These are phyloP conservation scores for Nasturtium officinale DNA, from an alignment of 345 rosid genomes.

Conservation along the genomic window DNA sequence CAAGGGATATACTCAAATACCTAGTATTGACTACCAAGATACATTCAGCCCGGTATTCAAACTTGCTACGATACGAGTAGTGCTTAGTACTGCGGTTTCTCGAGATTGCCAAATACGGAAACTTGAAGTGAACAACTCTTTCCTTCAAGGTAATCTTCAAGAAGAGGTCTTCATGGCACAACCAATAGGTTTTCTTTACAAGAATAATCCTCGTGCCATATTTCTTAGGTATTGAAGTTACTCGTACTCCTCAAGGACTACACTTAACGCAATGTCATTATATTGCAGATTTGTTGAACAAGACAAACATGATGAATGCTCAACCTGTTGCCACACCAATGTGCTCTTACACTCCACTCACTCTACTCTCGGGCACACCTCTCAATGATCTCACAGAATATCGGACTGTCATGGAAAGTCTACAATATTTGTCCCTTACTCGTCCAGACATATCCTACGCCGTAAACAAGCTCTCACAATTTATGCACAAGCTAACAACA, in stretches of 20 bases:
- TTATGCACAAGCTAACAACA: not conserved
- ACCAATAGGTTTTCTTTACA: not conserved
- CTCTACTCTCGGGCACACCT: not conserved
- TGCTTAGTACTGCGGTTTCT: rapidly evolving
- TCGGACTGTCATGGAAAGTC: not conserved
- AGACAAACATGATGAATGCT: not conserved
- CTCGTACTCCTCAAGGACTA: not conserved
- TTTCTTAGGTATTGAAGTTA: not conserved
- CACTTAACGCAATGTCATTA: not conserved
- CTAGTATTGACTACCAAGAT: not conserved
- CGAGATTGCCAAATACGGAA: not conserved
- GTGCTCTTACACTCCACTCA: not conserved
- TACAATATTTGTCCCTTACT: not conserved
- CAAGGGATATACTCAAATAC: not conserved
- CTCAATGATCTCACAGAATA: not conserved
- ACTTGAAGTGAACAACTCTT: not conserved
- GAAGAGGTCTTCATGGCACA: not conserved
- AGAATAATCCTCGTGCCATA: not conserved
- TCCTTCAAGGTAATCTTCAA: not conserved
- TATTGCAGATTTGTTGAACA: not conserved
- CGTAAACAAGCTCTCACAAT: not conserved
- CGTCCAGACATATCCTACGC: constrained; percentile 8
- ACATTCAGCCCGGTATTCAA: not conserved
- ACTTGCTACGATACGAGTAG: not conserved
- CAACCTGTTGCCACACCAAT: not conserved